Conservation (phyloP, 1,284 basidiomycete genomes). For the Naganishia albida region DNA sequence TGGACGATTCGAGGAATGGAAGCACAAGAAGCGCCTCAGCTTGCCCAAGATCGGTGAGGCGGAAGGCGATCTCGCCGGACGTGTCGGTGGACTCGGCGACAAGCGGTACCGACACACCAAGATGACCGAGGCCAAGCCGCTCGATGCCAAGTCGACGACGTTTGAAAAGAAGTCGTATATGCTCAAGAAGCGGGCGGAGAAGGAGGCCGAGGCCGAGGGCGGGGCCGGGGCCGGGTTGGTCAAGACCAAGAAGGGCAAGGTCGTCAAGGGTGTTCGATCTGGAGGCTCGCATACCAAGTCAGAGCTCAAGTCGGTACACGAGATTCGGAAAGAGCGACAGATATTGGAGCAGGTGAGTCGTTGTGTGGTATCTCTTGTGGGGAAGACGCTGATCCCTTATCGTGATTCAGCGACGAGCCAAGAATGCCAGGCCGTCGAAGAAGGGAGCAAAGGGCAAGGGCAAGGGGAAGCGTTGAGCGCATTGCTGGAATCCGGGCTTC, state of each 20-base stretch:
- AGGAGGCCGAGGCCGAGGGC: constrained; percentile 39
- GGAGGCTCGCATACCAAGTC: constrained; percentile 65
- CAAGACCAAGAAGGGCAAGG: constrained; percentile 45
- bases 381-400: constrained; percentile 5
- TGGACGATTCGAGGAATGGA: constrained; percentile 95
- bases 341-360: constrained; percentile 61
- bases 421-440: constrained; percentile 68
- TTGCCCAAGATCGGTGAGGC: constrained; percentile 80
- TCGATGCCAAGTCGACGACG: constrained; percentile 67
- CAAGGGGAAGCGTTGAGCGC: constrained; percentile 26
- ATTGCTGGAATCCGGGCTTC: too few species aligned
- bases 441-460: constrained; percentile 38
- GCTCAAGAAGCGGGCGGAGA: constrained; percentile 60
- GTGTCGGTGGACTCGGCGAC: constrained; percentile 51
- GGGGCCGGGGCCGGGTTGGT: constrained; percentile 43
- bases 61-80: constrained; percentile 59
- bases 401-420: constrained; percentile 53
- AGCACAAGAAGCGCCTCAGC: constrained; percentile 68
- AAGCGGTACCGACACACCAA: constrained; percentile 68
- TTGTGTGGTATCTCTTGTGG: background rate
- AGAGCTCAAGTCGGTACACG: constrained; percentile 78
- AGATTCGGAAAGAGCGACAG: constrained; percentile 75
- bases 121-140: constrained; percentile 64
- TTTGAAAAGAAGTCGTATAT: constrained; percentile 71
- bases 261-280: constrained; percentile 58